Evolutionary conservation across 345 rosid species (phyloP).

Genomic region (Pistacia integerrima): DNA sequence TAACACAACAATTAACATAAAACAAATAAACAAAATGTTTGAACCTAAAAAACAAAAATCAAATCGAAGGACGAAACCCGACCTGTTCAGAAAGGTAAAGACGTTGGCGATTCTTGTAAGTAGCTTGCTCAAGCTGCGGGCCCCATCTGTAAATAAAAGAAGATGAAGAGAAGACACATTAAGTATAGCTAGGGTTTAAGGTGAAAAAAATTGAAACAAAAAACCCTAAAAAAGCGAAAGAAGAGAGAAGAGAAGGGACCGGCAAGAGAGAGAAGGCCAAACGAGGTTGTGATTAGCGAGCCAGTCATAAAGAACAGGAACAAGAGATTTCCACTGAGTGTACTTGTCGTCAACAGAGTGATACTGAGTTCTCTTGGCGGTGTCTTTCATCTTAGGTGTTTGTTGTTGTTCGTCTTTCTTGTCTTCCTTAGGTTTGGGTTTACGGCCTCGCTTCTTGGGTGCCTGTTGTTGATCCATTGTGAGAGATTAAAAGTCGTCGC

Average conservation of each 20-base stretch:
- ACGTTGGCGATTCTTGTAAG: constrained; percentile 84
- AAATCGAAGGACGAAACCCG: background rate
- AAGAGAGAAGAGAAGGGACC: constrained; percentile 35
- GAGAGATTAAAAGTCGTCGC: background rate
- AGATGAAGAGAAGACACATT: background rate
- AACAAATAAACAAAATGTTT: background rate
- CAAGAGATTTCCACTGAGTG: constrained; percentile 91
- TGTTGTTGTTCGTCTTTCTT: constrained; percentile 39
- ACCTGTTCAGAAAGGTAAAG: constrained; percentile 88
- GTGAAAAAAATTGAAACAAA: background rate
- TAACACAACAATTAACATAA: constrained; percentile 14
- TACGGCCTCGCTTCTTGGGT: constrained; percentile 91
- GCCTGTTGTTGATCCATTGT: constrained; percentile 36
- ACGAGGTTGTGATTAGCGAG: constrained; percentile 98
- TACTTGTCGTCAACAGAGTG: constrained; percentile 83
- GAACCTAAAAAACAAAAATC: no score
- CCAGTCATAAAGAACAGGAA: constrained; percentile 98
- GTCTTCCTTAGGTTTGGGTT: constrained; percentile 84
- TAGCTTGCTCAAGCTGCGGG: constrained; percentile 84
- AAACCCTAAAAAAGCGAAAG: constrained; percentile 34
- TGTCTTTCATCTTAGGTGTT: constrained; percentile 5
- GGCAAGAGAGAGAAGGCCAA: constrained; percentile 99
- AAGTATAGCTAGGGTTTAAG: background rate
- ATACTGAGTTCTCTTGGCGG: constrained; percentile 46
- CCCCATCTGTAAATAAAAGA: constrained; percentile 64